phyloP scores from a whole-genome alignment of 1,284 basidiomycete species.

The Schizophyllum commune region DNA sequence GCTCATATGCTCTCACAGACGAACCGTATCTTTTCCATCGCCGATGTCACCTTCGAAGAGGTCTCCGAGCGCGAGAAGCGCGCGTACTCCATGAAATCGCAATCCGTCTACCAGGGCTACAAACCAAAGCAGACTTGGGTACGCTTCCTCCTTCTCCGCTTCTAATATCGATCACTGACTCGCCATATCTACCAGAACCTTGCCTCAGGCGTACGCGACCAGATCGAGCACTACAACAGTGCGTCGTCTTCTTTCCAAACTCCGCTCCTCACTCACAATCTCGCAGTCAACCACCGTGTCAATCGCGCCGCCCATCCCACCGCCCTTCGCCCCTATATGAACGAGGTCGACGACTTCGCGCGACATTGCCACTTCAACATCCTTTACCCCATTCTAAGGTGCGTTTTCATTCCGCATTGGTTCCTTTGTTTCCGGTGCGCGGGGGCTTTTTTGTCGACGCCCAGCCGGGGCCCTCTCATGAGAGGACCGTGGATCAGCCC shows the following conservation, averaged over 20 bases:
- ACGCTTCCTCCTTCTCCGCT: neutral
- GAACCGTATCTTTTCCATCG: constrained; percentile 55
- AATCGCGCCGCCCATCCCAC: constrained; percentile 38
- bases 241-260: constrained; percentile 18
- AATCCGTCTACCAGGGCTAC: constrained; percentile 54
- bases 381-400: constrained; percentile 43
- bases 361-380: constrained; percentile 44
- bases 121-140: constrained; percentile 53
- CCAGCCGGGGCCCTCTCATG: no score
- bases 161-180: neutral
- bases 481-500: no score
- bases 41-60: constrained; percentile 48
- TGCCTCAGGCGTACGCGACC: constrained; percentile 47
- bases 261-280: neutral
- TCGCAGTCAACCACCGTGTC: constrained; percentile 30
- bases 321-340: constrained; percentile 42
- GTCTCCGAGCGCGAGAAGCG: constrained; percentile 52
- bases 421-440: neutral
- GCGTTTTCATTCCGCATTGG: constrained; percentile 1
- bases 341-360: constrained; percentile 48
- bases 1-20: no score
- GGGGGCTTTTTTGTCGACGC: no score
- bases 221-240: constrained; percentile 47
- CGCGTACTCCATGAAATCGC: constrained; percentile 39
- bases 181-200: constrained; percentile 32